Evolutionary conservation across 2,329 filamentous ascomycete genomes (phyloP).

Genomic region (Microdochium trichocladiopsis): DNA sequence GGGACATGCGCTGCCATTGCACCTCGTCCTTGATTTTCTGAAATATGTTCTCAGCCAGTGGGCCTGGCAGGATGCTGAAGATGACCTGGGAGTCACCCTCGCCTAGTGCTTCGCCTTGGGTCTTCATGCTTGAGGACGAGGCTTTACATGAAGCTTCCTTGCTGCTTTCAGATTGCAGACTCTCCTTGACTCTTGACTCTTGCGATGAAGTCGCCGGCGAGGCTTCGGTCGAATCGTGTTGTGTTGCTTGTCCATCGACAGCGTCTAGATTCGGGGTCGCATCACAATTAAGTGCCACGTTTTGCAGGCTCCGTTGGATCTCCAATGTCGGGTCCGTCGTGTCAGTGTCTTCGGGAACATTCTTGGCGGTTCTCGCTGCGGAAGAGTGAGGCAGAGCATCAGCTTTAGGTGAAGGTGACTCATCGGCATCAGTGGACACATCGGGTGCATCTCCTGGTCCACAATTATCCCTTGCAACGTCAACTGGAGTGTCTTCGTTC

Average conservation of each 20-base stretch:
- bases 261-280: too few relatives aligned
- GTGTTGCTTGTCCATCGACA: background rate
- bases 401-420: background rate
- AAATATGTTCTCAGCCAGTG: slow-evolving; percentile 56
- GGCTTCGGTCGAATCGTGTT: too few relatives aligned
- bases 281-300: too few relatives aligned
- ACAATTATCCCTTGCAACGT: background rate
- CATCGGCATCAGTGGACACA: background rate
- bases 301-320: background rate
- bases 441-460: background rate
- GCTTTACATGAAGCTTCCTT: background rate
- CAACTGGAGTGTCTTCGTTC: background rate
- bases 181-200: background rate
- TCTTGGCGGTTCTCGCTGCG: background rate
- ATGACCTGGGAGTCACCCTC: slow-evolving; percentile 77
- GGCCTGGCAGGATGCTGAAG: slow-evolving; percentile 57
- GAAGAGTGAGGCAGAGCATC: background rate
- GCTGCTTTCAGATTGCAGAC: background rate
- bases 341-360: background rate
- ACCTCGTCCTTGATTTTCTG: slow-evolving; percentile 66
- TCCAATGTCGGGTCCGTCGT: background rate
- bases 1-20: slow-evolving; percentile 85
- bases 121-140: slow-evolving; percentile 10
- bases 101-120: slow-evolving; percentile 50
- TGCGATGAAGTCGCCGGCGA: too few relatives aligned